Evolutionary conservation across 2,329 filamentous ascomycete genomes (phyloP), one percentile per base, ranked within the genome.

Genomic region (Cladorrhinum sp.): DNA sequence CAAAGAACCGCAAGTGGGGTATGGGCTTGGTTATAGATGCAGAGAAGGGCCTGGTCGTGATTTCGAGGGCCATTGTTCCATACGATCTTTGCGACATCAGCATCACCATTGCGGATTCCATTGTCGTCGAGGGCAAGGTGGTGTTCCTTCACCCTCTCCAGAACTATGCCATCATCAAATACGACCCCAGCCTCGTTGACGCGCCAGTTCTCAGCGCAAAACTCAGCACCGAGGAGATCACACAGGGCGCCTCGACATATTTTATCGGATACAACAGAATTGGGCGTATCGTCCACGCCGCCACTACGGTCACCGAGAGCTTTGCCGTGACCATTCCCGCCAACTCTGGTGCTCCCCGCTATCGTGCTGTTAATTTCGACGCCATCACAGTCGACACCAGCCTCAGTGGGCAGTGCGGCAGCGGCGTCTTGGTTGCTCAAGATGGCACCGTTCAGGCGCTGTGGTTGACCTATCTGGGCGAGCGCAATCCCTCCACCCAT

Each of bases 231-330:
- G 86, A 91, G 59, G 86, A 87, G 68, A 92, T 98, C 73, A 93
- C 92, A 56, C 95, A 98, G 77, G 95, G 95, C 36, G 91, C 93
- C 54, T 89, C 94, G 60, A 97, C 93, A 0, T 93, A 96, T 67
- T 99, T 99, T 76, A 90, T 99, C 65, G 96, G 95, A n/a, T 96
- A 96, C 79, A 99, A 99, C 73, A 88, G 96, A 67, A 98, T 97
- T 66, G 89, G 94, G 63, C 87, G 94, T 36, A 91, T 97, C 46
- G 94, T 98, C 3, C 91, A 97, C 68, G 91, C 92, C 4, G 92
- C 96, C 68, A 98, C 95, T 0, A 92, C 90, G 0, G 92, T 99
- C 14, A 99, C 96, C 0, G 95, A 99, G 73, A 96, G 99, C 70
- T 98, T 94, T 10, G 95, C 95, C 1, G 95, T 98, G 2, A 92